A percentile compares a stretch with the other conserved stretches of the same genome.
Evolutionary conservation across 1,284 basidiomycete species (phyloP).

Genomic region (Stygiomarasmius scandens): DNA sequence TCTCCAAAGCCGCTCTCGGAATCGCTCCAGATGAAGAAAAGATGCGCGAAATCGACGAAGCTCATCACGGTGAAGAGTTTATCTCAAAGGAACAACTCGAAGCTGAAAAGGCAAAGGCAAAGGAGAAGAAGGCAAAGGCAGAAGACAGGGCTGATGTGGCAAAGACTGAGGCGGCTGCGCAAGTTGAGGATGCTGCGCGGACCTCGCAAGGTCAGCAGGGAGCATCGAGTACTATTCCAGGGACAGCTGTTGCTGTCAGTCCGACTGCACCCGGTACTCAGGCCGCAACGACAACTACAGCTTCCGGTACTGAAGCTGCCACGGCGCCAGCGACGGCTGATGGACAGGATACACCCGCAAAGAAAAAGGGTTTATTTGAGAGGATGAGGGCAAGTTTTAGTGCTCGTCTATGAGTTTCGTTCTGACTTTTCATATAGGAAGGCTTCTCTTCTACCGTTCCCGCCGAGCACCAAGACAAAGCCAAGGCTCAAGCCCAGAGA

Average conservation of each 20-base stretch:
- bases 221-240: neutral
- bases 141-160: constrained; percentile 24
- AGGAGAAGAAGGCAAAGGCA: constrained; percentile 31
- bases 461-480: constrained; percentile 62
- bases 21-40: constrained; percentile 71
- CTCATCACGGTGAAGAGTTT: constrained; percentile 26
- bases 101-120: constrained; percentile 44
- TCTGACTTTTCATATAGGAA: neutral
- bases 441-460: constrained; percentile 51
- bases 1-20: constrained; percentile 68
- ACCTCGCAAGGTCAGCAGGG: neutral
- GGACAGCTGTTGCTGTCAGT: neutral
- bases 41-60: constrained; percentile 70
- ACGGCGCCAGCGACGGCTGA: neutral
- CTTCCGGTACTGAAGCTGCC: neutral
- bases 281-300: neutral
- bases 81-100: constrained; percentile 31
- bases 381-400: constrained; percentile 42
- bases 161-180: constrained; percentile 24
- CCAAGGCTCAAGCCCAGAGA: constrained; percentile 52
- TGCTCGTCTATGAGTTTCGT: neutral
- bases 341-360: constrained; percentile 22
- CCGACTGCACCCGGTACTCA: neutral
- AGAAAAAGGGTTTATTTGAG: constrained; percentile 54
- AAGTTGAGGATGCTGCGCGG: neutral